Evolutionary conservation across 1,284 basidiomycete genomes (phyloP).

Genomic region (Nidula niveotomentosa): DNA sequence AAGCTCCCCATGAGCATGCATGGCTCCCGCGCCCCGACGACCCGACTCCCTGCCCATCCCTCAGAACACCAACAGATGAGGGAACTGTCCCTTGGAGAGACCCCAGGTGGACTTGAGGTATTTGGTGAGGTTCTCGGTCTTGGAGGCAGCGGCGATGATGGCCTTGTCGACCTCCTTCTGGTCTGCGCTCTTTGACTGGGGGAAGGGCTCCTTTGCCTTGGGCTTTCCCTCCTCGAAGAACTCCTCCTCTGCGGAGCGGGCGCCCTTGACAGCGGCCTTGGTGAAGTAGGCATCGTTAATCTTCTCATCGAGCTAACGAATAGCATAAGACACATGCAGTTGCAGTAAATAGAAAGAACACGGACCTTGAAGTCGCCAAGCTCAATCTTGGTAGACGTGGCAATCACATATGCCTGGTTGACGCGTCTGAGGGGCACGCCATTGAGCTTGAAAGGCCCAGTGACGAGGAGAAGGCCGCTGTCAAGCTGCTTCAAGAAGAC

Average conservation of each 20-base stretch:
- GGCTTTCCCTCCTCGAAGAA: constrained; percentile 96
- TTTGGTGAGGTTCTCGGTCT: constrained; percentile 90
- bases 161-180: constrained; percentile 93
- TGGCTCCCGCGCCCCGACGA: constrained; percentile 13
- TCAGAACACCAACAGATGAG: constrained; percentile 88
- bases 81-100: constrained; percentile 93
- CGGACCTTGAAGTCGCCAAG: constrained; percentile 76
- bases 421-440: constrained; percentile 98
- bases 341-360: constrained; percentile 10
- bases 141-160: constrained; percentile 87
- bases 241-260: constrained; percentile 87
- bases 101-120: constrained; percentile 96
- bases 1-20: constrained; percentile 7
- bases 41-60: constrained; percentile 19
- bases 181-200: constrained; percentile 88
- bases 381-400: constrained; percentile 96
- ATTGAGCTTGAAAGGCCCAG: constrained; percentile 98
- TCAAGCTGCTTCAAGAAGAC: constrained; percentile 98
- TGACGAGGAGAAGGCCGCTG: constrained; percentile 93
- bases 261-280: constrained; percentile 73
- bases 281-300: constrained; percentile 96
- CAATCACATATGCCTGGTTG: constrained; percentile 99
- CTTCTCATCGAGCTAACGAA: constrained; percentile 76
- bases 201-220: constrained; percentile 89
- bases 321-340: constrained; percentile 10